Base-by-base conservation (phyloP, 1,139 yeast species). In the Geotrichum histeridarum region DNA sequence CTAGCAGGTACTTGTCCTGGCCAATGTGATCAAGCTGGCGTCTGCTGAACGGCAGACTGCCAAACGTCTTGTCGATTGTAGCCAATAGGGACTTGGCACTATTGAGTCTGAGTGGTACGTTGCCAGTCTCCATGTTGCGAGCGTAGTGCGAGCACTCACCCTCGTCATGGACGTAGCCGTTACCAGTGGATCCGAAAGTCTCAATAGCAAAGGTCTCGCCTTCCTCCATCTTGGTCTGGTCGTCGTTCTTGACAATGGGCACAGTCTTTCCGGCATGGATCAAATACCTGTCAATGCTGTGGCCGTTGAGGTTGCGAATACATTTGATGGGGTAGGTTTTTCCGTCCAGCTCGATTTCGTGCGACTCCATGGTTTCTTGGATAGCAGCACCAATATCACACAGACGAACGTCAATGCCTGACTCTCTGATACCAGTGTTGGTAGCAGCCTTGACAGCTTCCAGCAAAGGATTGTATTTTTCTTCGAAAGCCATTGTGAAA, bases 191-290 rank as follows among this genome's bases (percentile, higher is more conserved):
- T 5, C 99, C 99, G 66, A 93, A 93, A 3, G 99, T 93, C 72
- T 93, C 99, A 66, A 94, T 91, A 55, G 99, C 99, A 76, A 89
- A 93, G 2, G 90, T 85, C 70, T 93, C 99, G 59, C 97, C 97
- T 74, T 93, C 99, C 70, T 94, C 99, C 97, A 93, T 91, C 77
- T 91, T 91, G 27, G 98, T 91, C 72, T 80, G 81, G 70, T 93
- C 99, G 11, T 91, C 93, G 64, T 87, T 88, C 66, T 91, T 86
- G 43, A 93, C 95, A 67, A 94, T 93, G 18, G 99, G 99, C 48
- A 93, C 98, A 18, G 94, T 83, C 70, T 93, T 93, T 59, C 97
- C 98, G 39, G 91, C 94, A 71, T 93, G 99, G 65, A 93, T 93
- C 53, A 77, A 77, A 71, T 77, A 90, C 54, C 84, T 91, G 38